Conservation (phyloP, 164 flowering plant species). For the Vitis cinerea region DNA sequence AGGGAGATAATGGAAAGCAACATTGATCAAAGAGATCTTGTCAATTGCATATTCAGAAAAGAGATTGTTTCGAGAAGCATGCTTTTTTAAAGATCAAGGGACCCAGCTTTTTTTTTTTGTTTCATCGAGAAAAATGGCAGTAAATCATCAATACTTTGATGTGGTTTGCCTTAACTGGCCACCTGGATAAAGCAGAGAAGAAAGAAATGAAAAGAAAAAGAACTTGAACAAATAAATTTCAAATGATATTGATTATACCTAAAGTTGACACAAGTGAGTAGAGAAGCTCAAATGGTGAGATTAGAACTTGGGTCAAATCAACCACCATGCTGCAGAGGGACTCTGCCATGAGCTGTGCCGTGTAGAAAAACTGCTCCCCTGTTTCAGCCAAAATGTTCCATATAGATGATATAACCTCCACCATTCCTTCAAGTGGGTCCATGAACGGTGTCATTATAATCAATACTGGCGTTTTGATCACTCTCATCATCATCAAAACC, state of each 20-base stretch:
- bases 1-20: too few relatives aligned
- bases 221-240: neutral
- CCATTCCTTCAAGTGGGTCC: slow-evolving; percentile 23
- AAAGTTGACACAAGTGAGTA: slow-evolving; percentile 17
- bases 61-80: too few relatives aligned
- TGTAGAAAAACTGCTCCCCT: slow-evolving; percentile 11
- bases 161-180: neutral
- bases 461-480: slow-evolving; percentile 12
- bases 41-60: too few relatives aligned
- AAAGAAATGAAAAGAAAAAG: neutral
- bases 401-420: slow-evolving; percentile 18
- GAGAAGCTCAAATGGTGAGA: slow-evolving; percentile 26
- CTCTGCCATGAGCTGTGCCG: slow-evolving; percentile 13
- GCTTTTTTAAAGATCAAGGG: too few relatives aligned
- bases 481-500: slow-evolving; percentile 14
- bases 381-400: slow-evolving; percentile 22
- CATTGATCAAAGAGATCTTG: too few relatives aligned
- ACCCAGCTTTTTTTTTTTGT: too few relatives aligned
- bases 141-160: neutral
- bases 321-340: slow-evolving; percentile 16
- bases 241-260: slow-evolving; percentile 15
- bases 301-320: slow-evolving; percentile 18
- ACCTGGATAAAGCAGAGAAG: neutral
- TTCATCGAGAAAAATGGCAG: too few relatives aligned
- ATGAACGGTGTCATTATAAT: slow-evolving; percentile 22